Evolutionary conservation across 2,329 filamentous ascomycete genomes (phyloP), one percentile per base, ranked within the genome.

Genomic region (Periconia sp.): DNA sequence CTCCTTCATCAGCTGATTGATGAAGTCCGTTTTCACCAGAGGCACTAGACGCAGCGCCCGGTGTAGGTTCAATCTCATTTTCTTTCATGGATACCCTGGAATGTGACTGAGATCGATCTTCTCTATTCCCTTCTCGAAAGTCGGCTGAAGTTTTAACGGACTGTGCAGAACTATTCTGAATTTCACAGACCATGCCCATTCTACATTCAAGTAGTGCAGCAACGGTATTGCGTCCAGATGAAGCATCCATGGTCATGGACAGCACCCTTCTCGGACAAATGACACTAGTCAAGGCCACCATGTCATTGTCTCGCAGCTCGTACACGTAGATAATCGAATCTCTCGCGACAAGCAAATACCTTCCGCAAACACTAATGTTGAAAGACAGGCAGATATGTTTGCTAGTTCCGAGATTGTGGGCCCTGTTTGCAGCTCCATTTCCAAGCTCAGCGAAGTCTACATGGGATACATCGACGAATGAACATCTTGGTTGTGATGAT

Each of bases 171-270:
- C 58, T 58, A 19, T 57, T 61, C 13, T 50, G 59, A 15, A 72
- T 61, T 45, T 88, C 82, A 60, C 80, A 86, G 1, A 88, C 78
- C 65, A 88, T 77, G 3, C 84, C 85, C 64, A 83, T 77, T 2
- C 85, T 80, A 7, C 82, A 83, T 56, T 84, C 79, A 45, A 88
- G 74, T 9, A 89, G 72, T 30, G 83, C 79, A 15, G 84, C 85
- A 48, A 88, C 74, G 7, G 83, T 78, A 59, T 82, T 77, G 42
- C 79, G 76, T 9, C 80, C 74, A 2, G 77, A 79, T 5, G 81
- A 85, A 0, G 82, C 83, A 65, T 88, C 84, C 79, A 89, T 86
- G 56, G 82, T 83, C 60, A 84, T 82, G 2, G 81, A 79, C 6
- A 89, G 65, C 2, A 88, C 81, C 43, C 79, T 74, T 15, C 77